These are phyloP conservation scores for Plasmopara muralis DNA, from an alignment of 352 stramenopile genomes.

Conservation along the genomic window DNA sequence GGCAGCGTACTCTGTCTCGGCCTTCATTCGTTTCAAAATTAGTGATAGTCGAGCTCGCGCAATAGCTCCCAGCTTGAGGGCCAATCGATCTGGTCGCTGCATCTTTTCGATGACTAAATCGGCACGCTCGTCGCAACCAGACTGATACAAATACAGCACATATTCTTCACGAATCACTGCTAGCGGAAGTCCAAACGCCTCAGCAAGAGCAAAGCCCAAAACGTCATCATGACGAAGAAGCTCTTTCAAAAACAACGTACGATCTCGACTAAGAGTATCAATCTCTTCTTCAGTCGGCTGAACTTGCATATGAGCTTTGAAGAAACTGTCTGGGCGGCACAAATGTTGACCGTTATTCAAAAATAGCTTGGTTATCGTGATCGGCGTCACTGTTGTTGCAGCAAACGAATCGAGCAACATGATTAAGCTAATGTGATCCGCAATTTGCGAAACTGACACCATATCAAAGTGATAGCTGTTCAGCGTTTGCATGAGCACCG, in stretches of 20 bases:
- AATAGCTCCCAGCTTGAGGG: conserved; percentile 53
- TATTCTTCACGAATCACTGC: conserved; percentile 75
- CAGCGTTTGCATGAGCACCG: conserved; percentile 44
- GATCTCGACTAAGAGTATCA: conserved; percentile 34
- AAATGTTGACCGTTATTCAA: conserved; percentile 37
- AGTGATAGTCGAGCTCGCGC: conserved; percentile 61
- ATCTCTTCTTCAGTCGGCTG: conserved; percentile 19
- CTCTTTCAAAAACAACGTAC: conserved; percentile 60
- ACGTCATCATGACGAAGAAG: conserved; percentile 61
- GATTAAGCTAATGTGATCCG: conserved; percentile 66
- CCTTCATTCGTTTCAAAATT: conserved; percentile 73
- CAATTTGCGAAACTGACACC: conserved; percentile 35
- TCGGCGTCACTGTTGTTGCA: conserved; percentile 53
- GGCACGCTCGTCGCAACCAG: conserved; percentile 53
- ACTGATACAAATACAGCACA: conserved; percentile 76
- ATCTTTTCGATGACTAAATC: conserved; percentile 74
- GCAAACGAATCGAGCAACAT: conserved; percentile 78
- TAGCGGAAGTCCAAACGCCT: conserved; percentile 68
- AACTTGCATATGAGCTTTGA: conserved; percentile 10
- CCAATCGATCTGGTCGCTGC: conserved; percentile 53
- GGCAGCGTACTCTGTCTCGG: conserved; percentile 61
- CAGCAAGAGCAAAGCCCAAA: conserved; percentile 54
- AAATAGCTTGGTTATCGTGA: conserved; percentile 68
- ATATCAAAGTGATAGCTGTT: conserved; percentile 31
- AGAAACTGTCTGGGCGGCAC: conserved; percentile 56